These are phyloP conservation scores for Metschnikowia drakensbergensis DNA, from an alignment of 805 yeast genomes.

Conservation along the genomic window DNA sequence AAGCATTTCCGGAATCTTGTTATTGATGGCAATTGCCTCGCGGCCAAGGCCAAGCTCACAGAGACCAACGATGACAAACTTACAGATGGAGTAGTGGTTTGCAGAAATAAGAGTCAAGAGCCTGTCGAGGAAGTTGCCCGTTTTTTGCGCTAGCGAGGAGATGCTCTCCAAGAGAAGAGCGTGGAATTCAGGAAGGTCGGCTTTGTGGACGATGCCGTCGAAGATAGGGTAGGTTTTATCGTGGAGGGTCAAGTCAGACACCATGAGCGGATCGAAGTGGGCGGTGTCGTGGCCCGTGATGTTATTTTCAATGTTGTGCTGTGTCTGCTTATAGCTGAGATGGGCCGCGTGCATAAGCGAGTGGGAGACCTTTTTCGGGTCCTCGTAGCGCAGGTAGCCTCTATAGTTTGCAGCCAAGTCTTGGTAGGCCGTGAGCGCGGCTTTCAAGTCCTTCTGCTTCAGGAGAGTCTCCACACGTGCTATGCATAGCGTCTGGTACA, in stretches of 20 bases:
- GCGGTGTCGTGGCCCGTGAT: neutral
- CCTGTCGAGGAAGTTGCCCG: slow-evolving; percentile 16
- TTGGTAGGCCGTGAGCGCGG: slow-evolving; percentile 24
- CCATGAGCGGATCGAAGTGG: neutral
- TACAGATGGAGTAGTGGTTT: slow-evolving; percentile 25
- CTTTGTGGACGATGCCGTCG: slow-evolving; percentile 23
- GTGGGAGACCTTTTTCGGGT: slow-evolving; percentile 8
- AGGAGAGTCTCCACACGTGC: slow-evolving; percentile 32
- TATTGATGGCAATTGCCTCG: slow-evolving; percentile 27
- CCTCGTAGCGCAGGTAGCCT: slow-evolving; percentile 16
- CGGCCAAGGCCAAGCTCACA: slow-evolving; percentile 23
- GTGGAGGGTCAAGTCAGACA: slow-evolving; percentile 26
- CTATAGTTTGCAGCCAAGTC: slow-evolving; percentile 18
- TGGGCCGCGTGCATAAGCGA: slow-evolving; percentile 11
- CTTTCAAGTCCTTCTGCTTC: slow-evolving; percentile 16
- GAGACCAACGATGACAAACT: slow-evolving; percentile 27
- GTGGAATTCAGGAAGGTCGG: slow-evolving; percentile 33
- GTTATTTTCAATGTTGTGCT: slow-evolving; percentile 18
- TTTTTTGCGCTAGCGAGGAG: neutral
- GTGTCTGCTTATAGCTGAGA: slow-evolving; percentile 12
- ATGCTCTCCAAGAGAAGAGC: slow-evolving; percentile 19
- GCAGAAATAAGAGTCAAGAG: slow-evolving; percentile 19
- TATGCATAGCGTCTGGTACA: slow-evolving; percentile 27
- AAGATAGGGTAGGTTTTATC: slow-evolving; percentile 19
- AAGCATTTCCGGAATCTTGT: slow-evolving; percentile 17